These are phyloP conservation scores for Beauveria varroae DNA, from an alignment of 2,329 filamentous ascomycete species.

Conservation along the genomic window DNA sequence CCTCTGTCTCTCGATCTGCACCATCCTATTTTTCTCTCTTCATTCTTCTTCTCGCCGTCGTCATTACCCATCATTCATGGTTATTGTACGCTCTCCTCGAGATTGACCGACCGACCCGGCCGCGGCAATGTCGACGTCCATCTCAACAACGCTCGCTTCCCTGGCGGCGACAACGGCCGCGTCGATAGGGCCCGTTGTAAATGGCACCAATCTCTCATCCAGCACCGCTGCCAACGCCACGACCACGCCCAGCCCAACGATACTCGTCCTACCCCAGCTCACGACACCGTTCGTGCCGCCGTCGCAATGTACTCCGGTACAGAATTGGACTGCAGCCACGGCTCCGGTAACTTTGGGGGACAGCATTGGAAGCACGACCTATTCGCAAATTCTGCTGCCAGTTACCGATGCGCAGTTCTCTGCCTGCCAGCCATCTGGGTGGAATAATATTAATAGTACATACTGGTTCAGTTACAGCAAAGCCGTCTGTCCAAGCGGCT, in stretches of 20 bases:
- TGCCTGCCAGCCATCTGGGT: constrained; percentile 8
- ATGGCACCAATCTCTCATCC: neutral
- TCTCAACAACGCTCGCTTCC: neutral
- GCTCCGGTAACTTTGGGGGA: neutral
- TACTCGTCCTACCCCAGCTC: constrained; percentile 2
- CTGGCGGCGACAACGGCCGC: neutral
- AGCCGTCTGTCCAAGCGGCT: constrained; percentile 9
- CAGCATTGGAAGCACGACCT: neutral
- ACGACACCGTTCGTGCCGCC: constrained; percentile 5
- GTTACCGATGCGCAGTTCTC: constrained; percentile 4
- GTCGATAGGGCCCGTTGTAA: neutral
- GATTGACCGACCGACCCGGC: neutral
- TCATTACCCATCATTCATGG: neutral
- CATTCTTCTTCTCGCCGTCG: neutral
- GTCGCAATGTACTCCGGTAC: constrained; percentile 5
- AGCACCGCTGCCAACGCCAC: neutral
- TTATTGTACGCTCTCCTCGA: neutral
- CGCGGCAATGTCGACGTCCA: constrained; percentile 5
- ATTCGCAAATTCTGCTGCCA: constrained; percentile 4
- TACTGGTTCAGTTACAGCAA: constrained; percentile 3
- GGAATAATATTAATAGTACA: neutral
- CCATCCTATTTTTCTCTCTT: neutral
- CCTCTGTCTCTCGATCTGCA: neutral
- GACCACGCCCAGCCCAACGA: neutral
- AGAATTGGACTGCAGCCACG: constrained; percentile 4